A percentile compares a stretch with the other conserved stretches of the same genome.
phyloP scores from a whole-genome alignment of 2,329 filamentous ascomycete genomes.

The Pseudocercospora ulei region DNA sequence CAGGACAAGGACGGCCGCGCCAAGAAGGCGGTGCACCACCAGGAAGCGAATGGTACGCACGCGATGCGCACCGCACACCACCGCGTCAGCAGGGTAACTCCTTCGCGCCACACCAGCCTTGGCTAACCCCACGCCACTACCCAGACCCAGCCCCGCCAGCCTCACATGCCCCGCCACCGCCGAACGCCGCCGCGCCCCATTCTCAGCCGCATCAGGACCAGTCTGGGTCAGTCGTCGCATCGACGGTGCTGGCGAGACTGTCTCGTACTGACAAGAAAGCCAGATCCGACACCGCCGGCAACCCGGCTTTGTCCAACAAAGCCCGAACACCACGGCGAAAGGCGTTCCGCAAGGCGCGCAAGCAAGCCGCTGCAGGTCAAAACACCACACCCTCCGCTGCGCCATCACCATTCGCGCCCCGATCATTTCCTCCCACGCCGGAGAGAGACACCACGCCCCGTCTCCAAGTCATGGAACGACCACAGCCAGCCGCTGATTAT shows the following conservation, averaged over 20 bases:
- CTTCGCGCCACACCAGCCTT: background rate
- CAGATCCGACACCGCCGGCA: conserved; percentile 3
- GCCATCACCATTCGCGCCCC: background rate
- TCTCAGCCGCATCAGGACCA: conserved; percentile 4
- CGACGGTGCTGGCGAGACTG: background rate
- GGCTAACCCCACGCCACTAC: background rate
- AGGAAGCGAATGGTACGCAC: conserved; percentile 4
- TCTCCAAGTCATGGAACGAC: conserved; percentile 18
- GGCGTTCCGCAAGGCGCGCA: background rate
- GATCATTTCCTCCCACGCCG: background rate
- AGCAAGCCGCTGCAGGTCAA: background rate
- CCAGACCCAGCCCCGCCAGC: conserved; percentile 1
- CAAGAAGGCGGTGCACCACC: background rate
- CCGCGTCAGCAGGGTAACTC: background rate
- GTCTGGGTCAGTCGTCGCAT: conserved; percentile 2
- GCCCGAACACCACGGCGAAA: conserved; percentile 1
- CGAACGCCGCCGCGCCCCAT: background rate
- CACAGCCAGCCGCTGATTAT: conserved; percentile 23
- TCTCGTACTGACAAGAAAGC: conserved; percentile 1
- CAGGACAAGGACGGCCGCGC: background rate
- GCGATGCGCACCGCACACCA: background rate
- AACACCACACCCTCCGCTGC: background rate
- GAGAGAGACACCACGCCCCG: background rate
- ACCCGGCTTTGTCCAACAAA: background rate
- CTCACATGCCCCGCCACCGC: background rate